Percentiles rank a stretch among this genome's conserved stretches.
phyloP scores from a whole-genome alignment of 2,329 filamentous ascomycete species.

The Venturiaceae sp. region DNA sequence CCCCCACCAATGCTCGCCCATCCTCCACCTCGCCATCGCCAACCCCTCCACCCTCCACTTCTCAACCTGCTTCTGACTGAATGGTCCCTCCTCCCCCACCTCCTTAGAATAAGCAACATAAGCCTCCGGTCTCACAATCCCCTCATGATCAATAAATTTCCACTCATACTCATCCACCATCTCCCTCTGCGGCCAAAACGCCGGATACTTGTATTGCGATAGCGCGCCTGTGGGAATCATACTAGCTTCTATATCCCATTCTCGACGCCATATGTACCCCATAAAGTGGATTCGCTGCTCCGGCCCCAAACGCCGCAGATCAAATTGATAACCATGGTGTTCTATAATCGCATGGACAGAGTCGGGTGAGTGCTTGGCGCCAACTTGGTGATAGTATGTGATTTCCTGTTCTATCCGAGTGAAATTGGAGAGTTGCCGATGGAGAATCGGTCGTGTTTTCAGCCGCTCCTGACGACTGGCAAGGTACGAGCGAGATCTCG shows the following conservation, averaged over 20 bases:
- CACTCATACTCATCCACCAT: background rate
- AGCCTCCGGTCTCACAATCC: background rate
- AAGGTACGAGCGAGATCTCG: background rate
- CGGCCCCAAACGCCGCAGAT: background rate
- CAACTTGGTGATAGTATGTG: too few relatives aligned
- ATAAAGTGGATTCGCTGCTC: background rate
- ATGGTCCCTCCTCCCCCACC: background rate
- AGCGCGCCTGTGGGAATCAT: background rate
- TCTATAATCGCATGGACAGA: too few relatives aligned
- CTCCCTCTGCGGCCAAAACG: background rate
- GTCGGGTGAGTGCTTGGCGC: too few relatives aligned
- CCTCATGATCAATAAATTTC: background rate
- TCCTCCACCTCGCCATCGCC: background rate
- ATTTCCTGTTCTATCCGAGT: too few relatives aligned
- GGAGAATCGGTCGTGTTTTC: too few relatives aligned
- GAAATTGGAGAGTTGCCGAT: too few relatives aligned
- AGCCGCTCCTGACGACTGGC: too few relatives aligned
- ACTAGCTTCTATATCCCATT: background rate
- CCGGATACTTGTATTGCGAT: background rate
- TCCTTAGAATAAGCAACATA: background rate
- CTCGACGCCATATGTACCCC: background rate
- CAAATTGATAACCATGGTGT: background rate
- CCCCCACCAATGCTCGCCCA: background rate
- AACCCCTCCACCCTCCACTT: background rate
- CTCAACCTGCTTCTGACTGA: background rate